phyloP scores from a whole-genome alignment of 1,139 yeast genomes.

The Diutina rugosa region DNA sequence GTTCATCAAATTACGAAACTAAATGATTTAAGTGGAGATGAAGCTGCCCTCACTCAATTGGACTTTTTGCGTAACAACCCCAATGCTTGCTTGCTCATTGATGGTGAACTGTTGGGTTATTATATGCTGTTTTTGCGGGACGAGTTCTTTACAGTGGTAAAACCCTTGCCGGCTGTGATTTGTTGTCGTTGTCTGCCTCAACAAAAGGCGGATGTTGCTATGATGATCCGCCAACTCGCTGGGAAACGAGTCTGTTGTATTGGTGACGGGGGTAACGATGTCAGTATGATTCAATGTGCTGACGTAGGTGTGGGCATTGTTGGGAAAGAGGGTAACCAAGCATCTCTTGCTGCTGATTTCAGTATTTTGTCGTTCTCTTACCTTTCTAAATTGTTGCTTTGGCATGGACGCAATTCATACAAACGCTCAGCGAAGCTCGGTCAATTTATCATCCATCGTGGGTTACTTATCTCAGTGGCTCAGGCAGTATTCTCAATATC shows the following conservation, averaged over 20 bases:
- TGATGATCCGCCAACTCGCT: slow-evolving; percentile 62
- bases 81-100: slow-evolving; percentile 77
- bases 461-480: slow-evolving; percentile 86
- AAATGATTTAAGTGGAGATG: slow-evolving; percentile 24
- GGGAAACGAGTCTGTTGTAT: slow-evolving; percentile 91
- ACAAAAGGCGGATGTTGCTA: slow-evolving; percentile 93
- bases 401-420: slow-evolving; percentile 98
- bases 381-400: slow-evolving; percentile 69
- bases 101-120: slow-evolving; percentile 78
- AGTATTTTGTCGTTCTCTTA: slow-evolving; percentile 88
- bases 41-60: slow-evolving; percentile 56
- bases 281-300: slow-evolving; percentile 97
- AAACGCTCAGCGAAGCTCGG: slow-evolving; percentile 90
- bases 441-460: slow-evolving; percentile 94
- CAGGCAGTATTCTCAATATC: slow-evolving; percentile 88
- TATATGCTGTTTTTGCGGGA: slow-evolving; percentile 49
- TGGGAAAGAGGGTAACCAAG: slow-evolving; percentile 97
- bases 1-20: slow-evolving; percentile 76
- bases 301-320: slow-evolving; percentile 99
- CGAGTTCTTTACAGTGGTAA: slow-evolving; percentile 69
- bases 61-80: slow-evolving; percentile 54
- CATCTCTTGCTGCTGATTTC: slow-evolving; percentile 94
- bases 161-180: slow-evolving; percentile 77
- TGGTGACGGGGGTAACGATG: slow-evolving; percentile 99
- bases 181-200: slow-evolving; percentile 99